phyloP scores from a whole-genome alignment of 176 grass and related monocot genomes.

The Pharus latifolius region DNA sequence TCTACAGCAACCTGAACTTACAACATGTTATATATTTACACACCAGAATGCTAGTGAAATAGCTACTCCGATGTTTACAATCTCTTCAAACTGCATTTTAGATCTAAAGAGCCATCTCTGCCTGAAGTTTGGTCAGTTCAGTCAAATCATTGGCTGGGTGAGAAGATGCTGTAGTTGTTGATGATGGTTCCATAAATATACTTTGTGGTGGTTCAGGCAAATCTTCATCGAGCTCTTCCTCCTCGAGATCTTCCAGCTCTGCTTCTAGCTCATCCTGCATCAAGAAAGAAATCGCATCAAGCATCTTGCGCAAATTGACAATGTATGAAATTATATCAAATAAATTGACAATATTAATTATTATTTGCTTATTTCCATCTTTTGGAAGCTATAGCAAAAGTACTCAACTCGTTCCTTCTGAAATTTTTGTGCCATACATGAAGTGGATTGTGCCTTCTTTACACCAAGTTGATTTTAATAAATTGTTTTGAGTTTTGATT shows the following conservation, averaged over 20 bases:
- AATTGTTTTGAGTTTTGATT: background rate
- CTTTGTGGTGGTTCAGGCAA: slow-evolving; percentile 17
- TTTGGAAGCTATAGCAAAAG: background rate
- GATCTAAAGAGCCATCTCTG: slow-evolving; percentile 44
- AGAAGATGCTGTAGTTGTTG: background rate
- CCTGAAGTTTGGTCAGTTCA: slow-evolving; percentile 42
- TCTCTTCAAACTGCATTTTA: background rate
- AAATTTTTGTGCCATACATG: no score
- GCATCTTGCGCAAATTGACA: background rate
- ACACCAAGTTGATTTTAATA: no score
- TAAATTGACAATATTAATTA: background rate
- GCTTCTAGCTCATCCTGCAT: slow-evolving; percentile 59
- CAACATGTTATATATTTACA: background rate
- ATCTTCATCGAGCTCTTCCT: slow-evolving; percentile 26
- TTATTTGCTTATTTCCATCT: no score
- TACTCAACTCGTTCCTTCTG: no score
- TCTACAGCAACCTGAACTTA: background rate
- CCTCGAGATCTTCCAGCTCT: slow-evolving; percentile 60
- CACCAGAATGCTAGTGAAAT: background rate
- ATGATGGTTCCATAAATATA: background rate
- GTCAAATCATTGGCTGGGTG: slow-evolving; percentile 8
- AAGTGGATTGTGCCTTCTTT: no score
- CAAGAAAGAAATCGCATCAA: background rate
- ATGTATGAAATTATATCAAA: background rate
- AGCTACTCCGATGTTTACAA: background rate